A percentile compares a stretch with the other conserved stretches of the same genome.
Conservation (phyloP, 495 filamentous ascomycete species). For the Letharia lupina region DNA sequence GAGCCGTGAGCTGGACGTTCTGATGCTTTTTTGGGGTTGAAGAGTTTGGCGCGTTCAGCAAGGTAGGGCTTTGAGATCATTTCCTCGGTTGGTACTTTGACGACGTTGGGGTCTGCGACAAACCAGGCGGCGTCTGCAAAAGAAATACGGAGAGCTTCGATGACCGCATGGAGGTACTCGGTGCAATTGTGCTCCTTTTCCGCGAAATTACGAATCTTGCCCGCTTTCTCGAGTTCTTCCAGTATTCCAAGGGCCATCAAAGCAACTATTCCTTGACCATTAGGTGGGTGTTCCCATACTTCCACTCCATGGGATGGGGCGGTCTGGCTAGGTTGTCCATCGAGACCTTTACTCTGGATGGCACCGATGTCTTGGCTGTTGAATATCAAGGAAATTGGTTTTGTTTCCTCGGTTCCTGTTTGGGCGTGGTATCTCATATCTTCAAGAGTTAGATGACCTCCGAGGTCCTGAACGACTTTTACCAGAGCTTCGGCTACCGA, state of each 20-base stretch:
- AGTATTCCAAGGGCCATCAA: constrained; percentile 90
- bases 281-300: constrained; percentile 96
- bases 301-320: constrained; percentile 52
- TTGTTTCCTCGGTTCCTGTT: constrained; percentile 64
- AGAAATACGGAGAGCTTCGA: constrained; percentile 83
- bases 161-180: constrained; percentile 78
- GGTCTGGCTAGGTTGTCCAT: constrained; percentile 38
- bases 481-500: constrained; percentile 69
- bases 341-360: constrained; percentile 30
- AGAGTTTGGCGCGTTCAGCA: constrained; percentile 59
- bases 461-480: constrained; percentile 65
- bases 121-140: constrained; percentile 90
- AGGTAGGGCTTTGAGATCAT: constrained; percentile 58
- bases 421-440: constrained; percentile 73
- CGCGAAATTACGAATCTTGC: constrained; percentile 61
- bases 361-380: constrained; percentile 55
- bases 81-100: constrained; percentile 53
- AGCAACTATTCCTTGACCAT: constrained; percentile 92
- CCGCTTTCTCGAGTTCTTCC: constrained; percentile 66
- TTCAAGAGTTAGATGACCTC: constrained; percentile 68
- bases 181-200: constrained; percentile 64
- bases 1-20: constrained; percentile 54
- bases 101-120: constrained; percentile 71
- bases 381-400: constrained; percentile 74
- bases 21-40: constrained; percentile 49